These are phyloP conservation scores for Kwoniella botswanensis DNA, from an alignment of 768 basidiomycete species.

Conservation along the genomic window DNA sequence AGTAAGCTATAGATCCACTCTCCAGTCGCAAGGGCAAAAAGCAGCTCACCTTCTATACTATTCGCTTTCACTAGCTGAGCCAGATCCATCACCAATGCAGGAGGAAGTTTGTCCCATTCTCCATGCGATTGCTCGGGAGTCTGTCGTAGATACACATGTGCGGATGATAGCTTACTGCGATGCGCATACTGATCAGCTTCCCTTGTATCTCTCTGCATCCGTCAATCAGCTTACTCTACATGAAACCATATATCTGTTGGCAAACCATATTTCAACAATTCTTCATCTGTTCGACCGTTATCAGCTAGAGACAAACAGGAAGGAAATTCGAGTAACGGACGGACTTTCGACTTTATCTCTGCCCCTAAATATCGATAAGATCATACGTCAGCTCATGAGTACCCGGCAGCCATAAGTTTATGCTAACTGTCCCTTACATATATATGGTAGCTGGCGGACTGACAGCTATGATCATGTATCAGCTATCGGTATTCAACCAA, in stretches of 20 bases:
- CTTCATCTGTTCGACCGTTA: constrained; percentile 72
- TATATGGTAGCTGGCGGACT: constrained; percentile 76
- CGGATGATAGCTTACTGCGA: constrained; percentile 72
- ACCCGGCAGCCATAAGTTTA: not conserved
- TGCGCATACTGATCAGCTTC: not conserved
- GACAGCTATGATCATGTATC: constrained; percentile 60
- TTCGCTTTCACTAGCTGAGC: constrained; percentile 97
- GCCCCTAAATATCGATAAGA: constrained; percentile 57
- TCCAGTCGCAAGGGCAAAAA: too few relatives aligned
- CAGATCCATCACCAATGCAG: constrained; percentile 76
- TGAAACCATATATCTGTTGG: constrained; percentile 71
- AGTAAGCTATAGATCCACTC: too few relatives aligned
- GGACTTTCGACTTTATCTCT: constrained; percentile 93
- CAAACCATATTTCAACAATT: constrained; percentile 80
- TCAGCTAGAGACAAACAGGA: constrained; percentile 4
- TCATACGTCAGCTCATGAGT: not conserved
- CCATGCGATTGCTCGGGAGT: constrained; percentile 67
- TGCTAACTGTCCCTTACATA: constrained; percentile 65
- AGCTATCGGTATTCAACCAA: not conserved
- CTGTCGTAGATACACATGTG: constrained; percentile 95
- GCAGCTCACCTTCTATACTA: constrained; percentile 80
- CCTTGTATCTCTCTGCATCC: not conserved
- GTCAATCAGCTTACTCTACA: constrained; percentile 67
- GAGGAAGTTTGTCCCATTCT: constrained; percentile 83
- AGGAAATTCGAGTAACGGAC: not conserved